Percentiles rank a stretch among this genome's conserved stretches.
phyloP scores from a whole-genome alignment of 164 flowering plant genomes.

The Aristolochia californica region DNA sequence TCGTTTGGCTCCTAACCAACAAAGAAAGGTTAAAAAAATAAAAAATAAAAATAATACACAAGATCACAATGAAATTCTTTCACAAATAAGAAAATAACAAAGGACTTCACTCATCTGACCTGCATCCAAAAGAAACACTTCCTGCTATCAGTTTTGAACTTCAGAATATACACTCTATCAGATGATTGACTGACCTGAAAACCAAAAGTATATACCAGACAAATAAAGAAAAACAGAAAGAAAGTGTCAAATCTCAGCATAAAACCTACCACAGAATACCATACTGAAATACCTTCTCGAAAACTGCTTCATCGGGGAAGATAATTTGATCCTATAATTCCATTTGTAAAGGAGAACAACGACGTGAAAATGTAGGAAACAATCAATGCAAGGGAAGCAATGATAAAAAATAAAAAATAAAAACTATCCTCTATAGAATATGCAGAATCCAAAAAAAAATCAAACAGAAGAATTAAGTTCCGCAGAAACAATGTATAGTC shows the following conservation, averaged over 20 bases:
- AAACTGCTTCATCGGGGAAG: slow-evolving; percentile 89
- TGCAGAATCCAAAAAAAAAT: no score
- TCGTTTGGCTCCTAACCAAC: slow-evolving; percentile 71
- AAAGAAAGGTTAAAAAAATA: slow-evolving; percentile 7
- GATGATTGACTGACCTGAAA: slow-evolving; percentile 73
- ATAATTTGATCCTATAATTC: slow-evolving; percentile 75
- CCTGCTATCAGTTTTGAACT: slow-evolving; percentile 81
- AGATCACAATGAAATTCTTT: no score
- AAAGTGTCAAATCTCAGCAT: background rate
- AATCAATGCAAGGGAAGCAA: no score
- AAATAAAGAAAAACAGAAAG: background rate
- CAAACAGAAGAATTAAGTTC: no score
- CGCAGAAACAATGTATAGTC: no score
- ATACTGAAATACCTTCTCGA: slow-evolving; percentile 65
- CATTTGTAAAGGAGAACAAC: slow-evolving; percentile 33
- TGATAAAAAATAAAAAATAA: no score
- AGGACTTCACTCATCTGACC: slow-evolving; percentile 25
- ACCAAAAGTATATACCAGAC: slow-evolving; percentile 2
- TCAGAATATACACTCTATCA: slow-evolving; percentile 81
- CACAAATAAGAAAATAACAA: background rate
- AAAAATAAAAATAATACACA: background rate
- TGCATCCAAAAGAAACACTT: slow-evolving; percentile 97
- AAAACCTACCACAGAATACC: background rate
- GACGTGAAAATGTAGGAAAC: no score
- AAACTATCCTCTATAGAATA: no score